phyloP scores from a whole-genome alignment of 1,139 yeast genomes.

The Debaryomyces robertsiae region DNA sequence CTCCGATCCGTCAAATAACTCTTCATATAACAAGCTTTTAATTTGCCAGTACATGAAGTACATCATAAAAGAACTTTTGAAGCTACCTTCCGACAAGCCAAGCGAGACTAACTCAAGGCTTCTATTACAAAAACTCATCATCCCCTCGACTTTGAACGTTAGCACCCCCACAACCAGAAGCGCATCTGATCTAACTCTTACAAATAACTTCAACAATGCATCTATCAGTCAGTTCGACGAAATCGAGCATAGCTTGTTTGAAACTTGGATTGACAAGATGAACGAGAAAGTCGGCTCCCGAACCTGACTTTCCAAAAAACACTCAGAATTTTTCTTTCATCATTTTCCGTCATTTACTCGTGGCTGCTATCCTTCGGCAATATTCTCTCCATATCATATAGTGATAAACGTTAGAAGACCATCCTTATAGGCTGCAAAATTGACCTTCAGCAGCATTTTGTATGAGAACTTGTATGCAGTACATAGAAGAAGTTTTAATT shows the following conservation, averaged over 20 bases:
- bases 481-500: too few species aligned
- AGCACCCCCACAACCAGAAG: neutral
- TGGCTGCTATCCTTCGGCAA: too few species aligned
- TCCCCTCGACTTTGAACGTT: conserved; percentile 38
- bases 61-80: conserved; percentile 41
- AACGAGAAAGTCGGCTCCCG: conserved; percentile 11
- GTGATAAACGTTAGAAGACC: too few species aligned
- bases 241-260: conserved; percentile 45
- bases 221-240: conserved; percentile 37
- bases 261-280: conserved; percentile 49
- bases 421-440: conserved; percentile 1
- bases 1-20: conserved; percentile 20
- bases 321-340: too few species aligned
- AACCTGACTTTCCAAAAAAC: too few species aligned
- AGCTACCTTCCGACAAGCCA: conserved; percentile 16
- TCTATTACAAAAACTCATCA: conserved; percentile 32
- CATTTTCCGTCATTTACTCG: too few species aligned
- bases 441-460: neutral
- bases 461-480: neutral
- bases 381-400: too few species aligned
- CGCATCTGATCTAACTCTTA: conserved; percentile 5
- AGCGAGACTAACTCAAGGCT: conserved; percentile 18
- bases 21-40: conserved; percentile 28
- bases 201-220: conserved; percentile 1
- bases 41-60: conserved; percentile 46